Evolutionary conservation across 148 eudicot genomes (phyloP).

Genomic region (Rhododendron ovatum): DNA sequence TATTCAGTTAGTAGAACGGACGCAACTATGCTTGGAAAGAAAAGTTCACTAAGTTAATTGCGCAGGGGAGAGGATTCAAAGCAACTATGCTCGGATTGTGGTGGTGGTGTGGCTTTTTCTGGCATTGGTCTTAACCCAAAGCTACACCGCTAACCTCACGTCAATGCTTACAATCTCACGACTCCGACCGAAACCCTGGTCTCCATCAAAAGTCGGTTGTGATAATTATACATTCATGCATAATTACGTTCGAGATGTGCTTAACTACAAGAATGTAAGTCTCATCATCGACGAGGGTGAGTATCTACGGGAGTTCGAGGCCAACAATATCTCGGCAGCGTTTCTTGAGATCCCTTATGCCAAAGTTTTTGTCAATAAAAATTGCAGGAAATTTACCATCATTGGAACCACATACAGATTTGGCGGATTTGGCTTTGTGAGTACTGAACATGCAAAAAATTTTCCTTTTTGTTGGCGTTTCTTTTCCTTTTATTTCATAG

Average conservation of each 20-base stretch:
- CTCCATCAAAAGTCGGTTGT: constrained; percentile 19
- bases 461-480: neutral
- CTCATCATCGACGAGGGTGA: too few species aligned
- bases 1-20: too few species aligned
- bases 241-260: neutral
- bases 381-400: too few species aligned
- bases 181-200: neutral
- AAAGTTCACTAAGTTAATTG: neutral
- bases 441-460: too few species aligned
- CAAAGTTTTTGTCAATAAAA: too few species aligned
- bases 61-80: constrained; percentile 6
- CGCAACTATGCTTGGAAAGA: too few species aligned
- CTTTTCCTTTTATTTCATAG: neutral
- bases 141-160: constrained; percentile 31
- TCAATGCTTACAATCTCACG: constrained; percentile 28
- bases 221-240: neutral
- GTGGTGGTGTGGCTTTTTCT: constrained; percentile 35
- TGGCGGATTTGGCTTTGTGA: too few species aligned
- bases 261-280: too few species aligned
- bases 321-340: too few species aligned
- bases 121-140: constrained; percentile 18
- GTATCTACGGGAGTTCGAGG: too few species aligned
- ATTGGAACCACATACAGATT: too few species aligned
- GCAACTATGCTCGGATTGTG: constrained; percentile 19
- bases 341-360: too few species aligned